These are phyloP conservation scores for Penstemon davidsonii DNA, from an alignment of 257 asterid species.

Conservation along the genomic window DNA sequence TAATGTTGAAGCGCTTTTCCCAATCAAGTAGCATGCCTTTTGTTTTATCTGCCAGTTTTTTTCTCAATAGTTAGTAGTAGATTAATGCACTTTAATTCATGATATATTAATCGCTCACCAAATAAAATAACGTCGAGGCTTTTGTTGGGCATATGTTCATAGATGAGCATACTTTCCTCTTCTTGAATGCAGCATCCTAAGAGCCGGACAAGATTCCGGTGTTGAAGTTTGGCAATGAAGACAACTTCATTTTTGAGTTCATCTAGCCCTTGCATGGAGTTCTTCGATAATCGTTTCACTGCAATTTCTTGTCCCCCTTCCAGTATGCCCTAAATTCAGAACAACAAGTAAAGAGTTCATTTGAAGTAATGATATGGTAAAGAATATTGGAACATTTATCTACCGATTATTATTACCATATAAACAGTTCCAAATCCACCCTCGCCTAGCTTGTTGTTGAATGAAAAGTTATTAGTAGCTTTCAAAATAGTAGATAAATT, in stretches of 20 bases:
- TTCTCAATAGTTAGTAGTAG: background rate
- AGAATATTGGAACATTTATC: too few species aligned
- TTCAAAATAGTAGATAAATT: background rate
- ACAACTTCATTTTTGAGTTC: slow-evolving; percentile 22
- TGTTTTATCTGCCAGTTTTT: slow-evolving; percentile 32
- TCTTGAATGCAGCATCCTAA: slow-evolving; percentile 22
- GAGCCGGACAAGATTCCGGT: slow-evolving; percentile 23
- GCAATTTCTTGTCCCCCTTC: slow-evolving; percentile 25
- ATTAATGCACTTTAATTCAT: background rate
- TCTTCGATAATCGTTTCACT: slow-evolving; percentile 20
- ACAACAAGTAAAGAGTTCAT: too few species aligned
- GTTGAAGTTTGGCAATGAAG: slow-evolving; percentile 26
- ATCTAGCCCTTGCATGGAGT: slow-evolving; percentile 17
- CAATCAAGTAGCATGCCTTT: slow-evolving; percentile 37
- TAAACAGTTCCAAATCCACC: slow-evolving; percentile 13
- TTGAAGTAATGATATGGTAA: too few species aligned
- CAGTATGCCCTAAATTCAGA: slow-evolving; percentile 26
- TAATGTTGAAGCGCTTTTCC: slow-evolving; percentile 45
- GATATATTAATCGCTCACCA: background rate
- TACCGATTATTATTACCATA: background rate
- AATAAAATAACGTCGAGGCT: slow-evolving; percentile 21
- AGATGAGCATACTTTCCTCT: slow-evolving; percentile 16
- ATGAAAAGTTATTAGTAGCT: slow-evolving; percentile 19
- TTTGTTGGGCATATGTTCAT: slow-evolving; percentile 21
- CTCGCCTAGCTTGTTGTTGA: slow-evolving; percentile 20